phyloP scores from a whole-genome alignment of 2,329 filamentous ascomycete species.

The Verticillium tricorpus region DNA sequence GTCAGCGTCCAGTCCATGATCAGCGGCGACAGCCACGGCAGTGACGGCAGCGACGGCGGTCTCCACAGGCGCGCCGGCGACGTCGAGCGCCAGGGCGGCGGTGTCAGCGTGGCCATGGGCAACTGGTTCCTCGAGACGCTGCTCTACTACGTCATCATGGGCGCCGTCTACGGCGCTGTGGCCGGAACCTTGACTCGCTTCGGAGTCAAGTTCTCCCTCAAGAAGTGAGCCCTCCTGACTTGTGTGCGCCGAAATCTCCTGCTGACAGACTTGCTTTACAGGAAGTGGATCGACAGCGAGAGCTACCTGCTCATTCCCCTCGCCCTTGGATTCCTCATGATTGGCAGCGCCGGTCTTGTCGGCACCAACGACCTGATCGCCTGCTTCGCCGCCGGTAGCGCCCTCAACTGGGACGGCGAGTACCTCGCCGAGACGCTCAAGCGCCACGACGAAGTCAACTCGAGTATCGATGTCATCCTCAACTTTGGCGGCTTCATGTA shows the following conservation, averaged over 20 bases:
- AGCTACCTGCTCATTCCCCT: conserved; percentile 48
- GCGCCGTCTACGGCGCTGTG: conserved; percentile 45
- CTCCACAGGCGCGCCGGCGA: conserved; percentile 19
- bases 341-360: conserved; percentile 52
- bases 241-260: too few relatives aligned
- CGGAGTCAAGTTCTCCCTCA: conserved; percentile 37
- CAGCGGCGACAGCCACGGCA: background rate
- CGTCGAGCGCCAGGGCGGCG: conserved; percentile 47
- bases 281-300: conserved; percentile 52
- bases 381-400: conserved; percentile 55
- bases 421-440: conserved; percentile 51
- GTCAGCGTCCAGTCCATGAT: conserved; percentile 12
- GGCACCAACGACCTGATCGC: conserved; percentile 57
- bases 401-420: conserved; percentile 58
- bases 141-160: conserved; percentile 53
- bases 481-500: conserved; percentile 60
- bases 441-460: conserved; percentile 58
- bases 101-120: conserved; percentile 44
- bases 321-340: conserved; percentile 51
- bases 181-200: conserved; percentile 44
- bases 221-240: conserved; percentile 15
- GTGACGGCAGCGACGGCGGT: background rate
- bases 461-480: conserved; percentile 51
- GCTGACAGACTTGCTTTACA: conserved; percentile 12
- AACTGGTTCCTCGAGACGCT: conserved; percentile 58